phyloP scores from a whole-genome alignment of 192 early-diverging fungal genomes.

The Umbelopsis sp. region DNA sequence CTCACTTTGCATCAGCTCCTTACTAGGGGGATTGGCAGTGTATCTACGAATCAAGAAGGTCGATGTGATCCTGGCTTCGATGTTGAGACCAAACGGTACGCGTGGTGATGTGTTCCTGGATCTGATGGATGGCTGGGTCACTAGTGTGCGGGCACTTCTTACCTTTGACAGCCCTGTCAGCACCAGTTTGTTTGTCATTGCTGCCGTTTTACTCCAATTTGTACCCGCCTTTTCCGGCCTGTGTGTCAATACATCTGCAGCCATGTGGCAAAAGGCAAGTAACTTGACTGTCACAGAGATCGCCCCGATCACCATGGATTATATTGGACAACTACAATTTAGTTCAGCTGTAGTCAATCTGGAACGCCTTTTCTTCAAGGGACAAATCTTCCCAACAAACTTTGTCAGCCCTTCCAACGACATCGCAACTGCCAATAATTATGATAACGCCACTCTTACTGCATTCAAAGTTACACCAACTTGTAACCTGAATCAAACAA shows the following conservation, averaged over 20 bases:
- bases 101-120: constrained; percentile 7
- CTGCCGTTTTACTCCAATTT: background rate
- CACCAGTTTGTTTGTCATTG: background rate
- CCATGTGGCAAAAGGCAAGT: background rate
- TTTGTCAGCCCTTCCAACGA: background rate
- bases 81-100: background rate
- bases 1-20: background rate
- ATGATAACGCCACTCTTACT: background rate
- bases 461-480: background rate
- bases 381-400: background rate
- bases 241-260: background rate
- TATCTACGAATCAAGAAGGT: constrained; percentile 1
- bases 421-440: background rate
- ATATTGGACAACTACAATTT: background rate
- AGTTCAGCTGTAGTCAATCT: background rate
- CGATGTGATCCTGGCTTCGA: background rate
- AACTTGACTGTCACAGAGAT: background rate
- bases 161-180: background rate
- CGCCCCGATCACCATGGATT: background rate
- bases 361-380: background rate
- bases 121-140: constrained; percentile 9
- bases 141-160: background rate
- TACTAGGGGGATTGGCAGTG: background rate
- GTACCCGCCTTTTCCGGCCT: background rate
- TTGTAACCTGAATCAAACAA: background rate